Percentiles rank a stretch among this genome's conserved stretches.
Evolutionary conservation across 2,329 filamentous ascomycete species (phyloP).

Genomic region (Parasarocladium wereldwijsianum): DNA sequence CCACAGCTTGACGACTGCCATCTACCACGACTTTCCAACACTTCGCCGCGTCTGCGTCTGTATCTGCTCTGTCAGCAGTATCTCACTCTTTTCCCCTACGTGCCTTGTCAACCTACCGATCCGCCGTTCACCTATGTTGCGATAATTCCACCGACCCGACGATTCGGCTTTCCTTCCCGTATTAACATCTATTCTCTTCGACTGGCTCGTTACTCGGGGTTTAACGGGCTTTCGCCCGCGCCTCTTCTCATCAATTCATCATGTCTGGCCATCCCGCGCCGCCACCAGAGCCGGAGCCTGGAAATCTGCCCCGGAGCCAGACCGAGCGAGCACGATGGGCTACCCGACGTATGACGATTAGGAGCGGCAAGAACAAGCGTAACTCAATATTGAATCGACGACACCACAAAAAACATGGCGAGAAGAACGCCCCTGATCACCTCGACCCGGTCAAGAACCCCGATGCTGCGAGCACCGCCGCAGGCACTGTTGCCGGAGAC

Average conservation of each 20-base stretch:
- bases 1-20: too few relatives aligned
- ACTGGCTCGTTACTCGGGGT: constrained; percentile 2
- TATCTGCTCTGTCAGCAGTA: too few relatives aligned
- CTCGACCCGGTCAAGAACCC: constrained; percentile 13
- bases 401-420: constrained; percentile 47
- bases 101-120: too few relatives aligned
- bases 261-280: constrained; percentile 10
- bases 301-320: constrained; percentile 6
- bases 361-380: constrained; percentile 65
- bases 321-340: constrained; percentile 87
- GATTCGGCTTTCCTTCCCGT: too few relatives aligned
- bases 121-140: too few relatives aligned
- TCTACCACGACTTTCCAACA: too few relatives aligned
- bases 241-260: not conserved
- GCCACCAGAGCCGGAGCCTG: constrained; percentile 3
- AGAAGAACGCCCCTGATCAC: constrained; percentile 46
- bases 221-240: constrained; percentile 3
- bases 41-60: too few relatives aligned
- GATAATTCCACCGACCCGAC: too few relatives aligned
- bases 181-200: too few relatives aligned
- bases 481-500: constrained; percentile 18
- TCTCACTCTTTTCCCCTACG: too few relatives aligned
- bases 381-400: constrained; percentile 66
- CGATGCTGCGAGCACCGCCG: constrained; percentile 9
- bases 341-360: constrained; percentile 70